Base-by-base conservation (phyloP, 176 grass and related monocot species). In the Areca catechu region DNA sequence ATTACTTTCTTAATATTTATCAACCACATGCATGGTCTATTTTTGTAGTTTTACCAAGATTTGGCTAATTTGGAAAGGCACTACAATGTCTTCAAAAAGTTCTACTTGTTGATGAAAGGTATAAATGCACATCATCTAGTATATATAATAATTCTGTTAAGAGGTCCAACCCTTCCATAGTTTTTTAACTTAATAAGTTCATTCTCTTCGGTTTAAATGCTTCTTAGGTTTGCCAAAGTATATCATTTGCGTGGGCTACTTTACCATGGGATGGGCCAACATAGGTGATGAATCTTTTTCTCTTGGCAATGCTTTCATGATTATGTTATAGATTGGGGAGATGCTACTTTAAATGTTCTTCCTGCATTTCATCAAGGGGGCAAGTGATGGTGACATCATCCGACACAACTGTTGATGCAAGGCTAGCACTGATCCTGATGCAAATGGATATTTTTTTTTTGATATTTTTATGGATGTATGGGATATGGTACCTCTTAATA, bases 161-260 rank as follows among this genome's bases (percentile, higher is more conserved):
- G 34, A 43, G 34, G 34, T 9, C 5, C 7, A 43, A 43, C 9
- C 10, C 10, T 43, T 29, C 15, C 29, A 21, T 34, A 20, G 15
- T 5, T 19, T 2, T 16, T 18, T 29, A 27, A 19, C 53, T 24
- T 67, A 65, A 59, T 50, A 50, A 50, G 9, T 50, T 60, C 21
- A 29, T 58, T 5, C 19, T 53, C 69, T 80, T 53, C 74, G 64
- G 16, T 48, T 63, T 37, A 60, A 21, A 50, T 64, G 60, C 52
- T 62, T 60, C 57, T 15, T 79, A 97, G 93, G 62, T 97, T 85
- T 85, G 78, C 78, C 82, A 97, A 97, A 82, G 87, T 81, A 50
- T 97, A 97, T 77, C 83, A 97, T 74, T 71, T 97, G 21, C 83
- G 86, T 66, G 93, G 93, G 71, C 80, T 92, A 76, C 83, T 92